These are phyloP conservation scores for Lignosus rhinocerotis DNA, from an alignment of 1,284 basidiomycete genomes.

Conservation along the genomic window DNA sequence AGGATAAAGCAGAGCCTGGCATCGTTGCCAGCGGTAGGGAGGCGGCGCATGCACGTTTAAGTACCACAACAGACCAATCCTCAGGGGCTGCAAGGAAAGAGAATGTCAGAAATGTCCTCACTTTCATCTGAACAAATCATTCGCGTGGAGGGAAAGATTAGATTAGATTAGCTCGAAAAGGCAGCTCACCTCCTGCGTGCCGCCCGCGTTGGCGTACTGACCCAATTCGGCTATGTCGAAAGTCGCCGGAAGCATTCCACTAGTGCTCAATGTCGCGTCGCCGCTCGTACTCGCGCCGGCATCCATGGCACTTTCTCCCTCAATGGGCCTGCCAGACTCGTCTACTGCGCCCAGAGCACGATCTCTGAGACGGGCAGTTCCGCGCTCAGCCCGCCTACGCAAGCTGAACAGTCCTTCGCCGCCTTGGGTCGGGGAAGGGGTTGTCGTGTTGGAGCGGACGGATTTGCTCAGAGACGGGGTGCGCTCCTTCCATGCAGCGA, in stretches of 20 bases:
- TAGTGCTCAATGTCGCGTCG: slow-evolving; percentile 33
- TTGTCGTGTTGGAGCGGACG: slow-evolving; percentile 30
- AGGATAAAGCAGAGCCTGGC: slow-evolving; percentile 80
- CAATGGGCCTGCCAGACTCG: slow-evolving; percentile 12
- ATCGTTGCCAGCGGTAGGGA: slow-evolving; percentile 82
- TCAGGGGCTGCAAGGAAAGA: slow-evolving; percentile 60
- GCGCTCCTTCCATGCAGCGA: slow-evolving; percentile 77
- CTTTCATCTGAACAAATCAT: slow-evolving; percentile 5
- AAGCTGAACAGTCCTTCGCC: slow-evolving; percentile 64
- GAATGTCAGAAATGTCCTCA: slow-evolving; percentile 18
- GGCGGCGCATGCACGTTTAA: slow-evolving; percentile 82
- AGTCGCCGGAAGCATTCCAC: slow-evolving; percentile 41
- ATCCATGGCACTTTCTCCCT: slow-evolving; percentile 11
- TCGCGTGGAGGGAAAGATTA: slow-evolving; percentile 7
- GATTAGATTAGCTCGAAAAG: slow-evolving; percentile 14
- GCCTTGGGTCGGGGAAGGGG: slow-evolving; percentile 36
- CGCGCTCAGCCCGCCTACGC: slow-evolving; percentile 55
- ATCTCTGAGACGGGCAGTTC: slow-evolving; percentile 41
- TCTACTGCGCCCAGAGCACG: slow-evolving; percentile 24
- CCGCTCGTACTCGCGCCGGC: slow-evolving; percentile 25
- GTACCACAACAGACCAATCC: slow-evolving; percentile 84
- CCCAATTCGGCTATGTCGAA: slow-evolving; percentile 49
- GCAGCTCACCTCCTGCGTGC: slow-evolving; percentile 45
- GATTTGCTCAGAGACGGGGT: slow-evolving; percentile 44
- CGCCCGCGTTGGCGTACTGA: slow-evolving; percentile 37